phyloP scores from a whole-genome alignment of 2,329 filamentous ascomycete species.

The Coniella vitis region DNA sequence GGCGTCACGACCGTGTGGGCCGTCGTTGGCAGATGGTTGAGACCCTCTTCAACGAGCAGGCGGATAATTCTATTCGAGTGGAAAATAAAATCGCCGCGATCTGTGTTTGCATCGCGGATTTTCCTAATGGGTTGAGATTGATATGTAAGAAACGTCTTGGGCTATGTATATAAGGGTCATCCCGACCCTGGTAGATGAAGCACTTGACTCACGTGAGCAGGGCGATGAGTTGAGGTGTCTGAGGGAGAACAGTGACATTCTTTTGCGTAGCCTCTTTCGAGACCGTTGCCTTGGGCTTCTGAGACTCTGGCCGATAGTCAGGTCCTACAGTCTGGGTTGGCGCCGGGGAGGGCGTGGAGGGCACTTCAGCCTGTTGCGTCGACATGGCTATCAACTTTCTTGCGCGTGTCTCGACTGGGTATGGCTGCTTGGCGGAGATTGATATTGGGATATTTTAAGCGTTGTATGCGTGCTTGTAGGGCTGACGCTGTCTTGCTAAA shows the following conservation, averaged over 20 bases:
- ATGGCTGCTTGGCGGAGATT: background rate
- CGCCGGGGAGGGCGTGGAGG: constrained; percentile 19
- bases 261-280: constrained; percentile 75
- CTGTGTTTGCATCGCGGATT: constrained; percentile 86
- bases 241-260: constrained; percentile 83
- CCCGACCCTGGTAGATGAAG: background rate
- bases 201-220: constrained; percentile 78
- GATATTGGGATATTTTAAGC: constrained; percentile 12
- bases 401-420: background rate
- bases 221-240: constrained; percentile 95
- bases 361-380: constrained; percentile 8
- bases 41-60: constrained; percentile 88
- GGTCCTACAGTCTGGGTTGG: constrained; percentile 67
- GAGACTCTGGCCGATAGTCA: constrained; percentile 64
- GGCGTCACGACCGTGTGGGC: constrained; percentile 87
- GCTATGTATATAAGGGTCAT: too few species aligned
- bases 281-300: constrained; percentile 83
- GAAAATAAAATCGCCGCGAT: constrained; percentile 96
- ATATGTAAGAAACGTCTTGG: background rate
- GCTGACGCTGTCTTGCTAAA: constrained; percentile 2
- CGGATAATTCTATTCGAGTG: constrained; percentile 98
- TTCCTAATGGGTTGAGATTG: constrained; percentile 52
- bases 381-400: too few species aligned
- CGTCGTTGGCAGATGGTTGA: constrained; percentile 92
- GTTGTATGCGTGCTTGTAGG: background rate